Base-by-base conservation (phyloP, 2,329 filamentous ascomycete species). In the Pestalotiopsis sp. region DNA sequence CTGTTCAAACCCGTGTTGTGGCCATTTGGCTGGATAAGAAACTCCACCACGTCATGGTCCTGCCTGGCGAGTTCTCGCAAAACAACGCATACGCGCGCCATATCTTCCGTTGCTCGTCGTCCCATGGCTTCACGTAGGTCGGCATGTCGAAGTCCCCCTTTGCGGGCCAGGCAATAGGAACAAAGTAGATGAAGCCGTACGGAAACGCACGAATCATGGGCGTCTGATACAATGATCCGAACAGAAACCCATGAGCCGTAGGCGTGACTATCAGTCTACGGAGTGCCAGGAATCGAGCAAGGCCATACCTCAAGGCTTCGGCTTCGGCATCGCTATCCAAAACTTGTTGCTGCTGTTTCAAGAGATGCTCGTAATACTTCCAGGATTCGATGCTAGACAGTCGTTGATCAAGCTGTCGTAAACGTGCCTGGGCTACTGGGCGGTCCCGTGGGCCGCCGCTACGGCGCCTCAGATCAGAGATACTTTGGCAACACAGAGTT, bases 201-300 rank as follows among this genome's bases (percentile, higher is more conserved):
- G 49, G 65, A 14, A 66, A 66, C 2, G 13, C 36, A 38, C 56
- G 65, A 38, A 66, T 60, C 65, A 66, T 66, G 1, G 65, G 52
- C 4, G 65, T 66, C 38, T 60, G 7, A 38, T 60, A 66, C 4
- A 66, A 38, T 31, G 65, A 4, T 60, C 20, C 31, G 20, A 40
- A 59, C 13, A 60, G 36, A 17, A 59, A 56, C 36, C 65, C 65
- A 27, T 66, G 65, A 1, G 52, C 65, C 20, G 56, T 23, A n/a
- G 65, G 56, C 11, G 65, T 41, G 3, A 66, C 38, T 31, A 17
- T 66, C 17, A 66, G n/a, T 13, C 25, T 58, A 12, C 45, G 25
- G 49, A 56, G 64, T 3, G 52, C 45, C 6, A n/a, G 56, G 56
- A 23, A 27, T 4, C 56, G 41, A 45, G 41, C 17, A 45, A 45